A percentile compares a stretch with the other conserved stretches of the same genome.
Conservation (phyloP, 176 grass and related monocot genomes). For the Oryza meyeriana region DNA sequence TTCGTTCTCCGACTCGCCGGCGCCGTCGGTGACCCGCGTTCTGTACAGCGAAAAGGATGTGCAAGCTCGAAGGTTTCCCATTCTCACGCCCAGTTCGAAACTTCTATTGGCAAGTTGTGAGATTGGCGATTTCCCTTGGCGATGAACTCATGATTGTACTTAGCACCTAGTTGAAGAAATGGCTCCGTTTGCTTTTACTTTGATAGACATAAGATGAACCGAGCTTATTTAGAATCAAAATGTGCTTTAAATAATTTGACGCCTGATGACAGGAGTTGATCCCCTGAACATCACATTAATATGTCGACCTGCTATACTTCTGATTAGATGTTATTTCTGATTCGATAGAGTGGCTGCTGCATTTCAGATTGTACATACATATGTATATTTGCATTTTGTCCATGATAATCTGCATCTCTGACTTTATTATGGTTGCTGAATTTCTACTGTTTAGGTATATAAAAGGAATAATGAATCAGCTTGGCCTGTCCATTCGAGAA, state of each 20-base stretch:
- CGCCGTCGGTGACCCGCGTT: slow-evolving; percentile 82
- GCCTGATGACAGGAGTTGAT: background rate
- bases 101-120: too few species aligned
- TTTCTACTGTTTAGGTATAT: slow-evolving; percentile 60
- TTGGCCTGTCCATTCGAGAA: slow-evolving; percentile 61
- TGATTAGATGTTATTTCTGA: background rate
- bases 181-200: background rate
- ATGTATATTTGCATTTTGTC: background rate
- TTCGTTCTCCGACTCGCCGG: slow-evolving; percentile 78
- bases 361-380: background rate
- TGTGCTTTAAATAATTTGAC: background rate
- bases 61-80: slow-evolving; percentile 63
- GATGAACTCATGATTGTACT: background rate
- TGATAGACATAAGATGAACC: background rate
- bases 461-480: slow-evolving; percentile 76
- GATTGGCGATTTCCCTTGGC: background rate
- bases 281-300: background rate
- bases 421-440: background rate
- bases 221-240: background rate
- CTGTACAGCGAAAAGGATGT: slow-evolving; percentile 86
- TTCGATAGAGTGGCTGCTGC: background rate
- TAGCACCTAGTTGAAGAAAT: background rate
- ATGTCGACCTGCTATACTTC: background rate
- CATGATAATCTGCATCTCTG: background rate
- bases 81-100: background rate